These are phyloP conservation scores for Ophiostoma tasmaniense DNA, from an alignment of 2,329 filamentous ascomycete species.

Conservation along the genomic window DNA sequence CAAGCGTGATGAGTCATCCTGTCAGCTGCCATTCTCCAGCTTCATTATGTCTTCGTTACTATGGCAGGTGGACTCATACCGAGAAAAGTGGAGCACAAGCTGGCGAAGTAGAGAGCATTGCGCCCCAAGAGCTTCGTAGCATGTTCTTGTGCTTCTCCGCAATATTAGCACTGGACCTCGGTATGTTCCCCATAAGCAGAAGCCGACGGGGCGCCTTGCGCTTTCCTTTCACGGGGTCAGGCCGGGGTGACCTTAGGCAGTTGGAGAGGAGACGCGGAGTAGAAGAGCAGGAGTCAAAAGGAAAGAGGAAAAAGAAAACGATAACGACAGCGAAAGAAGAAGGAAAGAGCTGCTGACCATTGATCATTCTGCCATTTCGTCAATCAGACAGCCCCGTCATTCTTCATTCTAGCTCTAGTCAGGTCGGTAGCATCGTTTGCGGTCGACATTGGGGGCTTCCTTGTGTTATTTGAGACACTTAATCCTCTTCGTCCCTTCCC, in stretches of 20 bases:
- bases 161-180: conserved; percentile 15
- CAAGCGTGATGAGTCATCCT: not conserved
- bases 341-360: not conserved
- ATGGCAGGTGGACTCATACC: not conserved
- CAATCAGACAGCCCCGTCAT: not conserved
- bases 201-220: conserved; percentile 6
- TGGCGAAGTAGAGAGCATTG: not conserved
- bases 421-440: not conserved
- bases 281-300: not conserved
- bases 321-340: not conserved
- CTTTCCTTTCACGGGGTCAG: conserved; percentile 2
- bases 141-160: conserved; percentile 9
- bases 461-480: conserved; percentile 10
- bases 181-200: conserved; percentile 14
- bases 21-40: not conserved
- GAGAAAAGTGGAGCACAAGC: not conserved
- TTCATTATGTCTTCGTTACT: not conserved
- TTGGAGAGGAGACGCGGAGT: not conserved
- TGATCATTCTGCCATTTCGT: not conserved
- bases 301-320: not conserved
- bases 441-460: not conserved
- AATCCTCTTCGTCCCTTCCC: not conserved
- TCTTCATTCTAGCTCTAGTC: too few relatives aligned
- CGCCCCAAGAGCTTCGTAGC: not conserved
- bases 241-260: conserved; percentile 4